Evolutionary conservation across 345 rosid genomes (phyloP), one percentile per base, ranked within the genome.

Genomic region (Mercurialis annua): DNA sequence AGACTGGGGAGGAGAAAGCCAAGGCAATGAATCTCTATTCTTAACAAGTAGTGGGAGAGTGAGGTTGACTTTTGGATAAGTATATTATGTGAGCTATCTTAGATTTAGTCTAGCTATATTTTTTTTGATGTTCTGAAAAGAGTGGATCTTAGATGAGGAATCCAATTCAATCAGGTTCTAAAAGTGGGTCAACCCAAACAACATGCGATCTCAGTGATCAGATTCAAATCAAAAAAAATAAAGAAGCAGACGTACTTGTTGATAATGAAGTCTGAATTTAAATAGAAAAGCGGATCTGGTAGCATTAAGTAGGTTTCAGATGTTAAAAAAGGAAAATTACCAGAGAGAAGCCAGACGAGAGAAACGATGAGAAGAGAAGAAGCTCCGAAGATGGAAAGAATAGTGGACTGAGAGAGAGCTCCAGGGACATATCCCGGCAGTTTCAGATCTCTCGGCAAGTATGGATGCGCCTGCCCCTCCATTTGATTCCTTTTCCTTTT

Each of bases 391-490:
- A 81, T 77, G 26, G 74, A 62, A 55, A 89, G 49, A 68, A 93
- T 90, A 57, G 84, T 52, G 49, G 87, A 85, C 73, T 82, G 81
- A 24, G 94, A 65, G 77, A 93, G 88, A 20, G 71, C 56, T 10
- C 69, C 71, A 2, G 98, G 89, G 6, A 84, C 90, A 60, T 81
- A 90, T 30, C 80, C 97, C 0, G 80, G 81, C 9, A 93, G 85
- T 38, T 80, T 65, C 64, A 90, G 85, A 86, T 93, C 98, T 71
- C 77, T 80, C 8, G 98, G 97, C 51, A 83, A 75, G 73, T 90
- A 92, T 0, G 98, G 97, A 78, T 92, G 97, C 63, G 76, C 73
- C 38, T 48, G 71, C 20, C 18, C 73, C 61, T 54, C 42, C 66
- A 59, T 69, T 64, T 61, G 42, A 21, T 24, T 11, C 20, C 18